Conservation (phyloP, 2,329 filamentous ascomycete genomes). For the Myriosclerotinia duriaeana region DNA sequence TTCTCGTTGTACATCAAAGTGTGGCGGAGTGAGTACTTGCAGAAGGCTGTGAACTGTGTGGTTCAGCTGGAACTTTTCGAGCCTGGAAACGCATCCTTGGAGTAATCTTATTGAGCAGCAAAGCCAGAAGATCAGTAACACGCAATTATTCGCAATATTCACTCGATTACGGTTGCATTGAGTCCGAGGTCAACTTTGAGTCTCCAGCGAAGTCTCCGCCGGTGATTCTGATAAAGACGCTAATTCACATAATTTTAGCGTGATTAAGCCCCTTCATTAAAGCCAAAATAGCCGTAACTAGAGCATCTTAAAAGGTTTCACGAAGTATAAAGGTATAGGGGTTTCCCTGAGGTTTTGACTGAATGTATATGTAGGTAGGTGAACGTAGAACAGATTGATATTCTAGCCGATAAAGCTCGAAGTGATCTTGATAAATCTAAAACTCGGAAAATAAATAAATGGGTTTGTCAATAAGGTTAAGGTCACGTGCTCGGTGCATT, state of each 20-base stretch:
- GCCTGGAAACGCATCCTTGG: constrained; percentile 1
- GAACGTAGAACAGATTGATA: neutral
- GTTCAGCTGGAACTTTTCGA: constrained; percentile 2
- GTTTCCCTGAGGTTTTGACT: accelerated
- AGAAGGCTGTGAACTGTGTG: constrained; percentile 9
- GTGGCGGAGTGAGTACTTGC: constrained; percentile 13
- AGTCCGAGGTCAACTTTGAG: neutral
- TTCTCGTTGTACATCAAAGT: neutral
- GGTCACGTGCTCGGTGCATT: neutral
- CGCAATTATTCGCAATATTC: neutral
- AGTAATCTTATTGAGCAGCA: neutral
- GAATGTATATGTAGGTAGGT: neutral
- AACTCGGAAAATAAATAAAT: neutral
- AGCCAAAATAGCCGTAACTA: neutral
- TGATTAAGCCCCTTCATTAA: neutral
- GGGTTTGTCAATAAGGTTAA: neutral
- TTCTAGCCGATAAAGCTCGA: neutral
- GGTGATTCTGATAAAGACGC: neutral
- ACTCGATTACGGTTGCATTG: neutral
- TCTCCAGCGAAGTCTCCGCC: neutral
- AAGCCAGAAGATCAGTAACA: neutral
- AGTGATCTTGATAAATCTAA: neutral
- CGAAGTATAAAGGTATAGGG: neutral
- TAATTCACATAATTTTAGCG: neutral
- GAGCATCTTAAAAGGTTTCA: neutral